Percentiles rank a stretch among this genome's conserved stretches.
Conservation (phyloP, 495 filamentous ascomycete genomes). For the Tuber magnatum region DNA sequence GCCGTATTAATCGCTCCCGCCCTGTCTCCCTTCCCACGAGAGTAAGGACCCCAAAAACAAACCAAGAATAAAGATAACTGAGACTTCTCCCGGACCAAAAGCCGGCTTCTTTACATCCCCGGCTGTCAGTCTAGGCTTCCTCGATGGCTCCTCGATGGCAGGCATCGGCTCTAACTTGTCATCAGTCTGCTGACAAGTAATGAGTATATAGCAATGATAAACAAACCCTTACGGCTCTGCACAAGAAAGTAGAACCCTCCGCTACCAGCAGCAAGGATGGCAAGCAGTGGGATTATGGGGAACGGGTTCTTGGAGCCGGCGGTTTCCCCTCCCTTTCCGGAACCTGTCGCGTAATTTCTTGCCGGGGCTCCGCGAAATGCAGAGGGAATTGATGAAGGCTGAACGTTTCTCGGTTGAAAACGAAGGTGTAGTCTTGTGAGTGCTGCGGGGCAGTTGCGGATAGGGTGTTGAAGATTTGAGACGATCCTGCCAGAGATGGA, state of each 20-base stretch:
- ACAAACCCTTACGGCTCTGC: conserved; percentile 33
- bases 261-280: conserved; percentile 46
- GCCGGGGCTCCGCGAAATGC: not conserved
- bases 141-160: conserved; percentile 44
- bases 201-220: conserved; percentile 7
- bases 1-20: not conserved
- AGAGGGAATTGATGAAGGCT: not conserved
- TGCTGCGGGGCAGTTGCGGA: not conserved
- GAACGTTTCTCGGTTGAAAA: not conserved
- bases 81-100: conserved; percentile 71
- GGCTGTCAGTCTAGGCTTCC: conserved; percentile 46
- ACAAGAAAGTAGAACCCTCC: conserved; percentile 47
- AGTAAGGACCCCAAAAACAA: conserved; percentile 2
- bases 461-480: not conserved
- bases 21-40: not conserved
- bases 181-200: conserved; percentile 21
- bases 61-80: conserved; percentile 80
- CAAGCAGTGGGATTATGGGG: conserved; percentile 41
- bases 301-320: conserved; percentile 37
- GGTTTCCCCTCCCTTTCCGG: conserved; percentile 30
- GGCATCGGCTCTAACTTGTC: conserved; percentile 41
- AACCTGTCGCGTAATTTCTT: conserved; percentile 21
- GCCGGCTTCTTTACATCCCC: conserved; percentile 56
- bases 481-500: not conserved
- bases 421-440: not conserved